Base-by-base conservation (phyloP, 2,329 filamentous ascomycete species). In the Ophiosphaerella narmari region DNA sequence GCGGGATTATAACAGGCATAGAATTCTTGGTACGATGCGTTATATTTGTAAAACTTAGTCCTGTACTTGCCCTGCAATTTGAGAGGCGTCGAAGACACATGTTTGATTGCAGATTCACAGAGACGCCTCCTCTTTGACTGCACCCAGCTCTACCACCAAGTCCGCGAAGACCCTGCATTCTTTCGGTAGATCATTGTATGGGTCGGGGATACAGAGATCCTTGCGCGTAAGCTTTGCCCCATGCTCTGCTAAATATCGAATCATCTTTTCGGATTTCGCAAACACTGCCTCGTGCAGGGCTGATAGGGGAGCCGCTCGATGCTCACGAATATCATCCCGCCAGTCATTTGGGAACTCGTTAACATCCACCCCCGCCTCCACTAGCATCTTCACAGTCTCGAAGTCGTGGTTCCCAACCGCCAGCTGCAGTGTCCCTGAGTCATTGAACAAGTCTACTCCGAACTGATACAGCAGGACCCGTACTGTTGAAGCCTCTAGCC, bases 221-320 rank as follows among this genome's bases (percentile, higher is more conserved):
- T 52, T 35, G 29, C 26, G 39, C 13, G 39, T 16, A 23, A 47
- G 31, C 36, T 44, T 52, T 43, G 35, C 49, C 26, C 43, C 49
- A 44, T 43, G 49, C 6, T 47, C 39, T 23, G 39, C 39, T 36
- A 52, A 24, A 37, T 47, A 52, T n/a, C 43, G 35, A 36, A 52
- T 52, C 44, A 44, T 52, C 37, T 43, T 29, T 39, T 51, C 48
- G 40, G 48, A 51, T 51, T 51, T 51, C 29, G 39, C 48, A 46
- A 16, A 51, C 39, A 51, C 35, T 18, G 43, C 48, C 48, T 12
- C 14, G 29, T 42, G 34, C 24, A 51, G 32, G 16, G 48, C 48
- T 42, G 32, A 23, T 36, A 46, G 39, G 39, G 48, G 39, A 36
- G 48, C 42, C 32, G 39, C 43, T 46, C 48, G 48, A 46, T 35